Evolutionary conservation across 2,329 filamentous ascomycete species (phyloP).

Genomic region (Cercospora berteroae): DNA sequence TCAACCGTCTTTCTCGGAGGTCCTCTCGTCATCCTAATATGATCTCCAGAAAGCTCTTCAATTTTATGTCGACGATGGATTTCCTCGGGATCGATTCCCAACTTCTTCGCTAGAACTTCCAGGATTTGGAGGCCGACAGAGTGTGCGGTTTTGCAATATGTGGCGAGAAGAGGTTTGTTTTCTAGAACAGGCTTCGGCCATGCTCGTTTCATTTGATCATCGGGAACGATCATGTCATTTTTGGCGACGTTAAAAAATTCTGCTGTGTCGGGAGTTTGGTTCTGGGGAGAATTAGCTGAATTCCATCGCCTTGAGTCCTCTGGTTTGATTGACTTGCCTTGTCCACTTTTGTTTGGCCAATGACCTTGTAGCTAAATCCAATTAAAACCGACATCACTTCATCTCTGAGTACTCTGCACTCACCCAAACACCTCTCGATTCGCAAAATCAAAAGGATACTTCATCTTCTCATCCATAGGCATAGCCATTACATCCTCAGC

Average conservation of each 20-base stretch:
- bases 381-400: neutral
- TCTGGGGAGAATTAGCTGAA: neutral
- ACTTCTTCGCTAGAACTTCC: constrained; percentile 45
- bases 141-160: constrained; percentile 50
- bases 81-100: constrained; percentile 45
- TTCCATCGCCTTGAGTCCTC: neutral
- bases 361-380: constrained; percentile 36
- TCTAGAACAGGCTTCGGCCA: constrained; percentile 33
- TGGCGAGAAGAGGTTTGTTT: constrained; percentile 37
- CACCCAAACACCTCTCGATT: constrained; percentile 40
- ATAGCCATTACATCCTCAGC: constrained; percentile 51
- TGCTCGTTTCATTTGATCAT: constrained; percentile 30
- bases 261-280: constrained; percentile 53
- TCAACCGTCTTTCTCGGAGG: constrained; percentile 44
- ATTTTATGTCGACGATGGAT: constrained; percentile 49
- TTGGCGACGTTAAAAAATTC: constrained; percentile 59
- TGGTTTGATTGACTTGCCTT: constrained; percentile 17
- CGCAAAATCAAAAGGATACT: constrained; percentile 49
- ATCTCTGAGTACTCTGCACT: neutral
- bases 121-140: constrained; percentile 49
- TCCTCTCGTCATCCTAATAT: constrained; percentile 53
- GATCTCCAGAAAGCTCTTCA: constrained; percentile 47
- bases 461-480: constrained; percentile 47
- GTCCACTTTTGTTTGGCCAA: constrained; percentile 50
- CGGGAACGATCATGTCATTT: constrained; percentile 51